Evolutionary conservation across 257 asterid species (phyloP).

Genomic region (Prunella vulgaris): DNA sequence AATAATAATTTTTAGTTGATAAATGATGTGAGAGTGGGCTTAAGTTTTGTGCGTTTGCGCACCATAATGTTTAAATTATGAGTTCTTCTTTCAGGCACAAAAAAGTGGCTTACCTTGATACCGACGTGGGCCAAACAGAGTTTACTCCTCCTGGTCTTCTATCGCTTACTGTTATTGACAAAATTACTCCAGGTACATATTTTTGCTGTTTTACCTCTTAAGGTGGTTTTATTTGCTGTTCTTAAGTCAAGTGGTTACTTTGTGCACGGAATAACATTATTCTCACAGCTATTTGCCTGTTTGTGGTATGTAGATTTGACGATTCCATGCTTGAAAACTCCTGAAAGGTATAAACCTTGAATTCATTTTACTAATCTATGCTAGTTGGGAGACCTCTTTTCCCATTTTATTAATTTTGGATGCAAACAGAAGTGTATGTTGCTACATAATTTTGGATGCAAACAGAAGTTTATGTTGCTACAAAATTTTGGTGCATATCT

Average conservation of each 20-base stretch:
- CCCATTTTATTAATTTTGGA: background rate
- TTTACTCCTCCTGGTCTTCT: slow-evolving; percentile 90
- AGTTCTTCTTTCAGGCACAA: slow-evolving; percentile 51
- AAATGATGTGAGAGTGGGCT: background rate
- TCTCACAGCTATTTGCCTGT: slow-evolving; percentile 15
- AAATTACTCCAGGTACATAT: slow-evolving; percentile 56
- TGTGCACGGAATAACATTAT: background rate
- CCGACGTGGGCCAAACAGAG: slow-evolving; percentile 97
- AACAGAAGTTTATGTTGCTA: background rate
- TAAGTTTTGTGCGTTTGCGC: background rate
- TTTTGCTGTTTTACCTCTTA: background rate
- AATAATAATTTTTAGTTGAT: background rate
- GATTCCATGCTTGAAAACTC: slow-evolving; percentile 81
- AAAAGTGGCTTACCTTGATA: slow-evolving; percentile 88
- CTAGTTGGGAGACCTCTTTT: background rate
- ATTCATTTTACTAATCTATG: background rate
- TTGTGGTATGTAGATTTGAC: slow-evolving; percentile 57
- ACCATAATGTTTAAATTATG: background rate
- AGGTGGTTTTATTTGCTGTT: background rate
- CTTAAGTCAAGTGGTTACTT: slow-evolving; percentile 4
- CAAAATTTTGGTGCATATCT: background rate
- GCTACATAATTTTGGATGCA: background rate
- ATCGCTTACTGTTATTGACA: slow-evolving; percentile 71
- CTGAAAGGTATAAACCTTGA: slow-evolving; percentile 59
- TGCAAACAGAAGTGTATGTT: background rate